phyloP scores from a whole-genome alignment of 768 basidiomycete genomes.

The Macrocybe gigantea region DNA sequence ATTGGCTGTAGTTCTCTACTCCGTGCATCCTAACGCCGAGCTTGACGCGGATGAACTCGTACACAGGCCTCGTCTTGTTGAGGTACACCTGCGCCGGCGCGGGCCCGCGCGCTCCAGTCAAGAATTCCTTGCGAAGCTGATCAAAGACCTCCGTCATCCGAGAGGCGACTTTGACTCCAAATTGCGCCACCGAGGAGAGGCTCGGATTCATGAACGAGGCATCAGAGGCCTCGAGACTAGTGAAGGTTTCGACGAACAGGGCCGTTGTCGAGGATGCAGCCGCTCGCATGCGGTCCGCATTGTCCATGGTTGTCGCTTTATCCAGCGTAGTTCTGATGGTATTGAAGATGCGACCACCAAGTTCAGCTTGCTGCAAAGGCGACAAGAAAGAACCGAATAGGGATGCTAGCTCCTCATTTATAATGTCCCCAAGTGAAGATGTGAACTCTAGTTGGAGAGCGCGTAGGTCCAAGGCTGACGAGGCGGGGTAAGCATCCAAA shows the following conservation, averaged over 20 bases:
- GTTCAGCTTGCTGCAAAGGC: conserved; percentile 19
- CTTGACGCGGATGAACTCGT: conserved; percentile 61
- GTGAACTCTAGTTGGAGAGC: conserved; percentile 63
- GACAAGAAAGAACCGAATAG: conserved; percentile 36
- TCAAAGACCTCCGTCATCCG: conserved; percentile 40
- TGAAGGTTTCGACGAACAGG: conserved; percentile 37
- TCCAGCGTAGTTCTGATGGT: conserved; percentile 54
- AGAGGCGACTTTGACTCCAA: conserved; percentile 46
- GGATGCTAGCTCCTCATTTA: conserved; percentile 41
- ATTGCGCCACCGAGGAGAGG: conserved; percentile 33
- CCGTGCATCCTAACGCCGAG: conserved; percentile 75
- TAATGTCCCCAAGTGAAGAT: conserved; percentile 34
- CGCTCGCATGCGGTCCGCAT: conserved; percentile 55
- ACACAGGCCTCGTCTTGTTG: conserved; percentile 56
- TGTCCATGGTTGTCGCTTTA: conserved; percentile 66
- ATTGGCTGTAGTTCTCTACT: conserved; percentile 51
- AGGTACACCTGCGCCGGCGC: conserved; percentile 63
- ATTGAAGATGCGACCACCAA: conserved; percentile 29
- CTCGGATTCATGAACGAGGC: conserved; percentile 14
- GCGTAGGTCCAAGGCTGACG: conserved; percentile 68
- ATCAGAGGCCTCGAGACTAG: conserved; percentile 32
- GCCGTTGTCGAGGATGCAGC: conserved; percentile 54
- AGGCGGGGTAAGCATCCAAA: conserved; percentile 2
- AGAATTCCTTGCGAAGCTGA: conserved; percentile 45
- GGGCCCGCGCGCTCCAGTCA: conserved; percentile 50